phyloP scores from a whole-genome alignment of 352 stramenopile genomes.

The Phytophthora litchii region DNA sequence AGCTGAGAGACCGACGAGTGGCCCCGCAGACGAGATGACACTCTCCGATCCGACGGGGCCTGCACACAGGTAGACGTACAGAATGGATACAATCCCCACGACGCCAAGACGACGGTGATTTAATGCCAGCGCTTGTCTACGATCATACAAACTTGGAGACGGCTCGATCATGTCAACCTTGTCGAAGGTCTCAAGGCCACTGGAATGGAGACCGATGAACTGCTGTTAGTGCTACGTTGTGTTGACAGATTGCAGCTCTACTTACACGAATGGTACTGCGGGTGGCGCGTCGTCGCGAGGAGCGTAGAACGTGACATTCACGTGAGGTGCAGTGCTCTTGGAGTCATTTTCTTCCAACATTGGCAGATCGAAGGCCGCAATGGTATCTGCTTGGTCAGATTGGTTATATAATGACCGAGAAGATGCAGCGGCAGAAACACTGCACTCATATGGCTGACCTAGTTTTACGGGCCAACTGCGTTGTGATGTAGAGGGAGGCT shows the following conservation, averaged over 20 bases:
- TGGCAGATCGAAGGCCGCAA: conserved; percentile 8
- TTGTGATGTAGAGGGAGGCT: conserved; percentile 2
- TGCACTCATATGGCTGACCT: background rate
- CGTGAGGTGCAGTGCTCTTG: background rate
- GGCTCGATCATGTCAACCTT: conserved; percentile 43
- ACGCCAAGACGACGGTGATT: conserved; percentile 42
- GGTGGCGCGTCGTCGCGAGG: no score
- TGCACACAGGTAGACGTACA: conserved; percentile 45
- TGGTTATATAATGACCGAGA: background rate
- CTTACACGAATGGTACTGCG: no score
- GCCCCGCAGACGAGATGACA: conserved; percentile 38
- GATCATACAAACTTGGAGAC: conserved; percentile 33
- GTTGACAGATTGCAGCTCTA: no score
- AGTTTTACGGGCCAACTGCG: conserved; percentile 2
- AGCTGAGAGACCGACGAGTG: conserved; percentile 77
- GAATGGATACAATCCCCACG: conserved; percentile 35
- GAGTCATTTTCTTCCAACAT: conserved; percentile 25
- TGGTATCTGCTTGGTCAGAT: conserved; percentile 28
- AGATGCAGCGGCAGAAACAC: conserved; percentile 16
- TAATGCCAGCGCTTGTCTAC: conserved; percentile 4
- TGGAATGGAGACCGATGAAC: no score
- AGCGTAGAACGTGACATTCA: conserved; percentile 22
- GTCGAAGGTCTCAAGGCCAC: conserved; percentile 12
- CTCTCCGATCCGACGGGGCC: conserved; percentile 42
- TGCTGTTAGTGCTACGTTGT: no score